phyloP scores from a whole-genome alignment of 768 basidiomycete species.

The Arthromyces matolae region DNA sequence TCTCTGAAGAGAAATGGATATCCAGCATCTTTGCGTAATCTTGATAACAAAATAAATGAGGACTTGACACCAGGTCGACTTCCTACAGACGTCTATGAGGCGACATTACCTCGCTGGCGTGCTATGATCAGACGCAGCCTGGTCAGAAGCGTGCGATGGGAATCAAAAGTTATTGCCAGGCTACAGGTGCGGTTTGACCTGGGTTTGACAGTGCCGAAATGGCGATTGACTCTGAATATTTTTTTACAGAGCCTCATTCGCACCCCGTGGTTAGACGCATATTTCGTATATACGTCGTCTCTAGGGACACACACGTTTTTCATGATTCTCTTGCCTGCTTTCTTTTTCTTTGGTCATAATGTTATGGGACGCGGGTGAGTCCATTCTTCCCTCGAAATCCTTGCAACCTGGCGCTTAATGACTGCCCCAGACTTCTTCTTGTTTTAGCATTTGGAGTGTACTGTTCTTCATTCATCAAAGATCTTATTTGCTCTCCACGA shows the following conservation, averaged over 20 bases:
- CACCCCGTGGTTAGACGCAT: conserved; percentile 66
- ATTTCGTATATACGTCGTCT: conserved; percentile 80
- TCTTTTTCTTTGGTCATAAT: conserved; percentile 85
- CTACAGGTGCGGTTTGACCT: conserved; percentile 55
- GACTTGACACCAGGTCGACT: conserved; percentile 23
- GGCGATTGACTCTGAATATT: too few relatives aligned
- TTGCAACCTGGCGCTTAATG: not conserved
- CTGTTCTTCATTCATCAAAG: conserved; percentile 82
- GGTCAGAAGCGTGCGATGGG: conserved; percentile 49
- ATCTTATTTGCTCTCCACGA: conserved; percentile 84
- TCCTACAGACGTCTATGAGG: conserved; percentile 59
- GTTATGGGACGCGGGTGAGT: conserved; percentile 71
- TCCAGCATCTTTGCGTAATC: conserved; percentile 8
- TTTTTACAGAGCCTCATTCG: conserved; percentile 47
- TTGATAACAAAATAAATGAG: conserved; percentile 1
- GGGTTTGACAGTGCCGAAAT: not conserved
- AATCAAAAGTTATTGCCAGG: conserved; percentile 56
- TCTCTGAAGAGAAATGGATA: conserved; percentile 15
- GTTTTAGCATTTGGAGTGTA: conserved; percentile 82
- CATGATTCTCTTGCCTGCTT: conserved; percentile 80
- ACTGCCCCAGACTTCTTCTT: conserved; percentile 50
- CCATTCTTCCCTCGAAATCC: conserved; percentile 7
- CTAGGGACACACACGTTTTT: conserved; percentile 91
- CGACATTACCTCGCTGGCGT: conserved; percentile 63
- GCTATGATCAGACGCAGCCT: conserved; percentile 53